Evolutionary conservation across 73 alveolate species (phyloP).

Genomic region (Paramecium biaurelia): DNA sequence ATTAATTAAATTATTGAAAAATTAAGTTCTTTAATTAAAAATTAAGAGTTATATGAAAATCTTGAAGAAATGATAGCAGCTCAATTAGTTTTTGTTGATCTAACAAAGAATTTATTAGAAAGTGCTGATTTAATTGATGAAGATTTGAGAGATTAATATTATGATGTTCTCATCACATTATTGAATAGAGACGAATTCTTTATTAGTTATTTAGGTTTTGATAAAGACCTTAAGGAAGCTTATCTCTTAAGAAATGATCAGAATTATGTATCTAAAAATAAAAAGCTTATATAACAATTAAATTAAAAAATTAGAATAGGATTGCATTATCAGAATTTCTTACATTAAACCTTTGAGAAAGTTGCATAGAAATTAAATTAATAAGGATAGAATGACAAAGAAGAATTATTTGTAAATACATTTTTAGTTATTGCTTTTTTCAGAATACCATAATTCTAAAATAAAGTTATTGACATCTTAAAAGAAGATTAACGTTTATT

Average conservation of each 20-base stretch:
- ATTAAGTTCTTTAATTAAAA: not conserved
- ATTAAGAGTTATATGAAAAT: slow-evolving; percentile 16
- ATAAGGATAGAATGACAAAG: not conserved
- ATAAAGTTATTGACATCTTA: not conserved
- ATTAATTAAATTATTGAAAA: not conserved
- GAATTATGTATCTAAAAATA: not conserved
- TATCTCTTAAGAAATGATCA: not conserved
- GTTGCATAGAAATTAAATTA: not conserved
- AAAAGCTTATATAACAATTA: not conserved
- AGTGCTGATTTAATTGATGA: slow-evolving; percentile 41
- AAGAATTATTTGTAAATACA: not conserved
- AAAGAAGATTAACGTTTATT: not conserved
- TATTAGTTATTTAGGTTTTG: slow-evolving; percentile 18
- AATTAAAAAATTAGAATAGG: slow-evolving; percentile 29
- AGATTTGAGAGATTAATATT: slow-evolving; percentile 24
- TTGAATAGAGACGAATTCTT: slow-evolving; percentile 32
- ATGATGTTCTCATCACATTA: slow-evolving; percentile 2
- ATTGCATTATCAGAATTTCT: slow-evolving; percentile 26
- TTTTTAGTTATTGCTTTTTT: slow-evolving; percentile 42
- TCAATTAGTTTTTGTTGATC: not conserved
- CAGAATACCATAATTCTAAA: slow-evolving; percentile 9
- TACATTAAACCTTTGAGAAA: slow-evolving; percentile 12
- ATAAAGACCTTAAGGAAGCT: not conserved
- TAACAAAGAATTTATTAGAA: slow-evolving; percentile 34
- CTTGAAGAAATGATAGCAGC: slow-evolving; percentile 11